Evolutionary conservation across 1,284 basidiomycete species (phyloP), one percentile per base, ranked within the genome.

Genomic region (Agaricales sp.): DNA sequence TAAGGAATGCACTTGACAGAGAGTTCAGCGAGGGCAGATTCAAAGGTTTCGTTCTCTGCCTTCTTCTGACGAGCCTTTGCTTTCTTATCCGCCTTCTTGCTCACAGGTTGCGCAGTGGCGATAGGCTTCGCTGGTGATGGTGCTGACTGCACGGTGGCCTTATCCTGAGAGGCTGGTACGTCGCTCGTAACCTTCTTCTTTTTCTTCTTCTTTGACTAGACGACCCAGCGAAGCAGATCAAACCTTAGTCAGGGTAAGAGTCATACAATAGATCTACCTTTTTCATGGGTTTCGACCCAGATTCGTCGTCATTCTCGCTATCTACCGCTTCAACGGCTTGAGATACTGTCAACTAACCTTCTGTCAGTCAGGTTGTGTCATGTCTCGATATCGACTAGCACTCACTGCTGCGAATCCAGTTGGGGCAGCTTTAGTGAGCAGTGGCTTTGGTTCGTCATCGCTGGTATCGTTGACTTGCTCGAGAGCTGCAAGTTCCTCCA

Each of bases 11-110:
- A 86, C 82, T 87, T 86, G 50, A 82, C 56, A 2, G 86, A 84
- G 19, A 96, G 71, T 59, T 94, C 91, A 2, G 82, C 83, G 6
- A 95, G 70, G 0, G 83, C 91, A 50, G 78, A 73, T 60, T 94
- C 91, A 22, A 95, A 69, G 54, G 94, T 89, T 58, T 93, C 86
- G 54, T 69, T 66, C n/a, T 73, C 87, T 21, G 67, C 74, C 59
- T 73, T 82, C 63, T 73, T 75, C 61, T 75, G 78, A 55, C 78
- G 81, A 1, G 67, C 73, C 56, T 77, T 80, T 1, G 73, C 73
- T 57, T 82, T 86, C 63, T 85, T 86, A 3, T 68, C 57, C 1
- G 67, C 65, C 45, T 70, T 74, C 61, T 67, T 71, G 6, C 49
- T 43, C 6, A 54, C 38, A 51, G 49, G 39, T 44, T 54, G 44